These are phyloP conservation scores for Prunus persica DNA, from an alignment of 306 rosid genomes.

Conservation along the genomic window Prunus_persica_NCBIv2 NC_034014.1:25145001-25145500, in stretches of 20 bases:
- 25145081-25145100: neutral
- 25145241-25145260: neutral
- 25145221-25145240: neutral
- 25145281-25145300: constrained; percentile 34
- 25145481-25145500: too few species aligned
- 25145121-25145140: neutral
- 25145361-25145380: neutral
- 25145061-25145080: constrained; percentile 32
- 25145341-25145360: neutral
- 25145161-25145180: constrained; percentile 32
- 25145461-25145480: too few species aligned
- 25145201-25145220: constrained; percentile 1
- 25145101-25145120: neutral
- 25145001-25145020: constrained; percentile 46
- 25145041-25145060: constrained; percentile 9
- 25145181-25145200: constrained; percentile 36
- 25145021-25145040: neutral
- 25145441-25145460: too few species aligned
- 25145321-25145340: constrained; percentile 36
- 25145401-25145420: neutral
- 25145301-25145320: constrained; percentile 3
- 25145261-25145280: constrained; percentile 29
- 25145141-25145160: constrained; percentile 25
- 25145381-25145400: too few species aligned
- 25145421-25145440: neutral